phyloP scores from a whole-genome alignment of 2,329 filamentous ascomycete species.

The Colletotrichum lupini region DNA sequence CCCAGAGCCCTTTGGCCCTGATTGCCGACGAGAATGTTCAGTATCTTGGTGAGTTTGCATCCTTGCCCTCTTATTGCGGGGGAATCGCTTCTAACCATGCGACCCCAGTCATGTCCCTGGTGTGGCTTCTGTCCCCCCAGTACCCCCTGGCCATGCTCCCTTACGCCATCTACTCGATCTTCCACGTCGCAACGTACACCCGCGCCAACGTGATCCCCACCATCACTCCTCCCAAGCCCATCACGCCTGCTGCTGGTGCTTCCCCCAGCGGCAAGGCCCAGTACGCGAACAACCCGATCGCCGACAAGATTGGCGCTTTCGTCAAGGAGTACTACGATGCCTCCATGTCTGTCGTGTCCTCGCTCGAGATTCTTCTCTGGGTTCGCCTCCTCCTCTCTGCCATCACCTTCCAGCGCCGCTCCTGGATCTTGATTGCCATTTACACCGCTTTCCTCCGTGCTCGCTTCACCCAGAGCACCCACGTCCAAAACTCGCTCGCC shows the following conservation, averaged over 20 bases:
- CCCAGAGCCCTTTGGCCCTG: conserved; percentile 71
- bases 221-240: conserved; percentile 73
- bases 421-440: conserved; percentile 85
- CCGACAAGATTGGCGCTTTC: conserved; percentile 88
- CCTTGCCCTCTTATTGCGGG: conserved; percentile 1
- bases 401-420: conserved; percentile 88
- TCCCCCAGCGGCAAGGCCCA: conserved; percentile 69
- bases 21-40: conserved; percentile 95
- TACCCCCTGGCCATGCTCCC: conserved; percentile 91
- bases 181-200: conserved; percentile 97
- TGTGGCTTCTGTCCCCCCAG: conserved; percentile 94
- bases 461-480: conserved; percentile 88
- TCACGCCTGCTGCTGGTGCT: conserved; percentile 63
- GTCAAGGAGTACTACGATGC: conserved; percentile 98
- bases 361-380: conserved; percentile 90
- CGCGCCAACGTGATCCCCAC: conserved; percentile 93
- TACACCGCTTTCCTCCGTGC: conserved; percentile 96
- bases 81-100: not conserved
- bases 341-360: conserved; percentile 93
- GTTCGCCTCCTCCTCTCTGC: conserved; percentile 83
- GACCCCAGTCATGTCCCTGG: conserved; percentile 85
- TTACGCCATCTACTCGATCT: conserved; percentile 96
- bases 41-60: conserved; percentile 81
- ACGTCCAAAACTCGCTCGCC: conserved; percentile 86
- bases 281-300: conserved; percentile 67